These are phyloP conservation scores for Rubroboletus pulcherrimus DNA, from an alignment of 768 basidiomycete genomes.

Conservation along the genomic window DNA sequence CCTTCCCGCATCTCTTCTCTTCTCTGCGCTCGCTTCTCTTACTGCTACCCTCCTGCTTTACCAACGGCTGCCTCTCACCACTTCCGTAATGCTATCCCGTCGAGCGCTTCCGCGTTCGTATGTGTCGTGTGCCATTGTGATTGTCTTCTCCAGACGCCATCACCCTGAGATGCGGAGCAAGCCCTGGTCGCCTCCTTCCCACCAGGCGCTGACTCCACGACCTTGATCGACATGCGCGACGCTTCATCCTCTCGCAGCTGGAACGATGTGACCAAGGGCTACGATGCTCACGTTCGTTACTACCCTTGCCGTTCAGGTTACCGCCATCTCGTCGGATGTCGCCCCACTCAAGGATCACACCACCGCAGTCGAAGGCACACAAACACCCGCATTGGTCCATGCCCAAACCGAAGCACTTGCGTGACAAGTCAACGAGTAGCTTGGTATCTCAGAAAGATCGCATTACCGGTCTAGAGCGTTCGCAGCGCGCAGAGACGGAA, in stretches of 20 bases:
- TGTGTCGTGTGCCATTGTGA: background rate
- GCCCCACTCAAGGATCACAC: slow-evolving; percentile 14
- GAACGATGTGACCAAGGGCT: background rate
- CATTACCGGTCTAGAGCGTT: background rate
- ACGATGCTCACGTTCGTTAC: background rate
- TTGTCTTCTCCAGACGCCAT: background rate
- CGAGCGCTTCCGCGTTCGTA: background rate
- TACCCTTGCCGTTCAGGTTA: background rate
- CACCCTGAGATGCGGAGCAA: background rate
- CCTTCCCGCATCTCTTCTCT: background rate
- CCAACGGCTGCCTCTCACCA: background rate
- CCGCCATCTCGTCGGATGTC: slow-evolving; percentile 7
- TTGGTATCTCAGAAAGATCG: slow-evolving; percentile 9
- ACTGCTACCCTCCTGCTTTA: background rate
- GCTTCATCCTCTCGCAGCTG: too few relatives aligned
- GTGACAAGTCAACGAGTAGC: slow-evolving; percentile 4
- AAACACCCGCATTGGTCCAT: background rate
- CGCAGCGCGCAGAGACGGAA: background rate
- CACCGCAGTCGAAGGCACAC: slow-evolving; percentile 5
- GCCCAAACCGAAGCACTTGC: background rate
- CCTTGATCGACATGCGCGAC: background rate
- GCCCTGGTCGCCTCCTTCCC: background rate
- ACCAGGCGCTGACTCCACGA: background rate
- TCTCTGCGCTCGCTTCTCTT: background rate
- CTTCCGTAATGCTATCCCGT: background rate